Percentiles rank a stretch among this genome's conserved stretches.
phyloP scores from a whole-genome alignment of 2,329 filamentous ascomycete species.

The Dactylellina haptotyla region DNA sequence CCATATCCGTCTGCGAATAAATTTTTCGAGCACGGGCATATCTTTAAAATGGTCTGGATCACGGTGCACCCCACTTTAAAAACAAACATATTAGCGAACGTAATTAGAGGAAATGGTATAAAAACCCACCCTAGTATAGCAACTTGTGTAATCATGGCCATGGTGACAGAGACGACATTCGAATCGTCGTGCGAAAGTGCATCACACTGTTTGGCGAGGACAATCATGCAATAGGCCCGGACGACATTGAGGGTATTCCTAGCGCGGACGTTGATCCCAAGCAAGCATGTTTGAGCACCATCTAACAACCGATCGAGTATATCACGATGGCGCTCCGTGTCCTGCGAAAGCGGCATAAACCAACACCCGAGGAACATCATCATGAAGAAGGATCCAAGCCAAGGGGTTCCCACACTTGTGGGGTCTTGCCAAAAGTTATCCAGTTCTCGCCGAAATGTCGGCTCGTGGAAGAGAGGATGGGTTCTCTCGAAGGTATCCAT shows the following conservation, averaged over 20 bases:
- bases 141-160: conserved; percentile 49
- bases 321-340: conserved; percentile 22
- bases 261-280: conserved; percentile 15
- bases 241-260: conserved; percentile 36
- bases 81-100: not conserved
- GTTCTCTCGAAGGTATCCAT: conserved; percentile 45
- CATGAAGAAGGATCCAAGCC: conserved; percentile 45
- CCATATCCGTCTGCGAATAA: conserved; percentile 39
- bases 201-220: conserved; percentile 46
- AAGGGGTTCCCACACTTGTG: conserved; percentile 3
- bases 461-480: conserved; percentile 46
- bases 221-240: conserved; percentile 44
- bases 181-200: conserved; percentile 47
- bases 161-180: conserved; percentile 39
- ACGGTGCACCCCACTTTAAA: conserved; percentile 39
- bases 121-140: conserved; percentile 36
- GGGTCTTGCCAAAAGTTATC: conserved; percentile 43
- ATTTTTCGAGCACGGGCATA: conserved; percentile 41
- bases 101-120: not conserved
- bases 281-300: conserved; percentile 37
- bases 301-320: conserved; percentile 31
- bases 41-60: conserved; percentile 50
- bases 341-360: conserved; percentile 37
- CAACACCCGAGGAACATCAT: conserved; percentile 53
- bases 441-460: conserved; percentile 33